phyloP scores from a whole-genome alignment of 2,329 filamentous ascomycete species.

The Lachnellula arida region DNA sequence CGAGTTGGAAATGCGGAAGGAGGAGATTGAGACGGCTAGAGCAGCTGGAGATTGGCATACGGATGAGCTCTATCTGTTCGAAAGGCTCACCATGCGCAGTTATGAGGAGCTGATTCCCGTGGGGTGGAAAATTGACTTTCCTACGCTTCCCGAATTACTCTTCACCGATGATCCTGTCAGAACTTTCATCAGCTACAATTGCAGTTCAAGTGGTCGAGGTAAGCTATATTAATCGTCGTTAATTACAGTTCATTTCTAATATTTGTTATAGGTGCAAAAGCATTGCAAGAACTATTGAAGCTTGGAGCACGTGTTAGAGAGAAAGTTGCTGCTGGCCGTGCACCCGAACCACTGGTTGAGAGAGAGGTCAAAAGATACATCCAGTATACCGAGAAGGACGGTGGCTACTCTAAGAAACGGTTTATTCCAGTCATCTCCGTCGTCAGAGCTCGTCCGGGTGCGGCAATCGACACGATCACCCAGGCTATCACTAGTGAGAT shows the following conservation, averaged over 20 bases:
- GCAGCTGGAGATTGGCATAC: conserved; percentile 27
- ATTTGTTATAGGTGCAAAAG: conserved; percentile 19
- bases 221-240: conserved; percentile 1
- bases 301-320: conserved; percentile 26
- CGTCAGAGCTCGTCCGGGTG: conserved; percentile 14
- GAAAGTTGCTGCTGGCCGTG: conserved; percentile 6
- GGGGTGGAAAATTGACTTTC: conserved; percentile 28
- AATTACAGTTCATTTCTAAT: background rate
- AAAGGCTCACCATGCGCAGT: conserved; percentile 28
- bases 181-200: conserved; percentile 27
- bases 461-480: conserved; percentile 19
- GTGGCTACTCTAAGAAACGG: conserved; percentile 25
- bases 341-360: conserved; percentile 26
- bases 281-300: conserved; percentile 26
- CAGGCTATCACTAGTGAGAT: conserved; percentile 25
- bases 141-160: conserved; percentile 26
- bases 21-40: conserved; percentile 23
- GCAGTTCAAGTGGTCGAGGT: conserved; percentile 22
- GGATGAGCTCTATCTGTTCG: conserved; percentile 28
- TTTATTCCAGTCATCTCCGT: conserved; percentile 29
- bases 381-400: conserved; percentile 33
- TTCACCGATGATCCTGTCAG: conserved; percentile 24
- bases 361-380: conserved; percentile 30
- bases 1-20: conserved; percentile 20
- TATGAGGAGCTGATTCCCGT: conserved; percentile 29